phyloP scores from a whole-genome alignment of 2,329 filamentous ascomycete species.

The Sporothrix euskadiensis region DNA sequence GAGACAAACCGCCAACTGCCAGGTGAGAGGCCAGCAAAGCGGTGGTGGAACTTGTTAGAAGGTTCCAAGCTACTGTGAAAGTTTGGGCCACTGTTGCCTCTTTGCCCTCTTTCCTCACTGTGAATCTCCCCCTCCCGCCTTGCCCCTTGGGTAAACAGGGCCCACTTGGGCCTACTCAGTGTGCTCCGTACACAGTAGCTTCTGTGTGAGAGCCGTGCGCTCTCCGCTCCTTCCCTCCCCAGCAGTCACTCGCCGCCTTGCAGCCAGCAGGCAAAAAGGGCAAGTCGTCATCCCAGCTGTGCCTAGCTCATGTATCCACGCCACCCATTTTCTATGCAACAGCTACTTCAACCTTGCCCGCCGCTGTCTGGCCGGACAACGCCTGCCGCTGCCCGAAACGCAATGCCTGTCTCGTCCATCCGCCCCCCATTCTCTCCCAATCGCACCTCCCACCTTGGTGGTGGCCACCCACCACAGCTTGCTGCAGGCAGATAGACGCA shows the following conservation, averaged over 20 bases:
- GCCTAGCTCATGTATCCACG: conserved; percentile 34
- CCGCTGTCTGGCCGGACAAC: conserved; percentile 24
- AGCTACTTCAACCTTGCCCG: conserved; percentile 23
- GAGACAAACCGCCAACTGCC: conserved; percentile 27
- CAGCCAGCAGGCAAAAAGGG: conserved; percentile 19
- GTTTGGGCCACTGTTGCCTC: conserved; percentile 9
- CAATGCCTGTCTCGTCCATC: conserved; percentile 18
- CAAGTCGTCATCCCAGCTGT: conserved; percentile 40
- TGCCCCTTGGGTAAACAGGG: conserved; percentile 7
- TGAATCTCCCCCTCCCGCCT: not conserved
- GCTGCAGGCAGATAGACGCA: not conserved
- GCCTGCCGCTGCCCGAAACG: conserved; percentile 26
- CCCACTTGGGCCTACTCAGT: conserved; percentile 28
- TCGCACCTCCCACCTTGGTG: not conserved
- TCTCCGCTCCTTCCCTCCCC: not conserved
- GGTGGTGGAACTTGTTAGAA: conserved; percentile 35
- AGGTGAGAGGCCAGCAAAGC: conserved; percentile 25
- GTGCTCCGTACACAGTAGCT: not conserved
- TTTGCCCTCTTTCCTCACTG: not conserved
- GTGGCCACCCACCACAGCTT: not conserved
- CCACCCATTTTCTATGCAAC: conserved; percentile 1
- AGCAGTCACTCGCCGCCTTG: conserved; percentile 15
- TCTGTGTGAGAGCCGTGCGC: conserved; percentile 22
- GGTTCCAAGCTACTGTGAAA: conserved; percentile 28
- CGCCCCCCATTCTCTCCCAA: conserved; percentile 12